Conservation (phyloP, 192 early-diverging fungal species). For the Backusella luteola region DNA sequence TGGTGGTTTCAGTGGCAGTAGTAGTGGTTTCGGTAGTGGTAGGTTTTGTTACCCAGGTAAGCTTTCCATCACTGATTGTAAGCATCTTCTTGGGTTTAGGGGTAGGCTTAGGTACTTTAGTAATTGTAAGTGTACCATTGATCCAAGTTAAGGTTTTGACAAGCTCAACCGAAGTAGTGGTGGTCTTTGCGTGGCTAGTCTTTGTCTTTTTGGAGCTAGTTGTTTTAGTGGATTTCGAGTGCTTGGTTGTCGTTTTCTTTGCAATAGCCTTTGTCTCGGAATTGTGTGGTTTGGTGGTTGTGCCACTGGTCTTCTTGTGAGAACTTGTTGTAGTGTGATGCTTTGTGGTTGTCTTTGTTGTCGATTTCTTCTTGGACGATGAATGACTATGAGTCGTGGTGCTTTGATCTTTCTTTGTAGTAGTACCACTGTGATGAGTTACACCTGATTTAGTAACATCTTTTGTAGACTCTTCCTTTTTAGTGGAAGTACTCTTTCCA, state of each 20-base stretch:
- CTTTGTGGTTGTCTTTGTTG: not conserved
- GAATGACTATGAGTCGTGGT: not conserved
- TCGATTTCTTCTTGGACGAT: not conserved
- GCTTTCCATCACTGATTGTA: not conserved
- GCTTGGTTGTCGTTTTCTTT: not conserved
- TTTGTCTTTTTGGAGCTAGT: not conserved
- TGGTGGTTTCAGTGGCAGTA: not conserved
- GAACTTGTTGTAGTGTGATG: not conserved
- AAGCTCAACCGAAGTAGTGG: not conserved
- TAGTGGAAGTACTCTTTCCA: not conserved
- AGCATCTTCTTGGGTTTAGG: not conserved
- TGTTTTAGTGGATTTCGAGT: not conserved
- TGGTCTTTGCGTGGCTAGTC: not conserved
- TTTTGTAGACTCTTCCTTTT: conserved; percentile 5
- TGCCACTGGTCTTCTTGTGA: not conserved
- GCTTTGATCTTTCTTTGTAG: not conserved
- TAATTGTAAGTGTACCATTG: not conserved
- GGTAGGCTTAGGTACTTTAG: not conserved
- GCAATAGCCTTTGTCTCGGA: not conserved
- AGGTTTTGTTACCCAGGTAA: not conserved
- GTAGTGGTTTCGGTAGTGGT: not conserved
- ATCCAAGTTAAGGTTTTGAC: conserved; percentile 9
- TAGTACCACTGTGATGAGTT: not conserved
- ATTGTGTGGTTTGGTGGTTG: not conserved
- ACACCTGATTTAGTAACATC: not conserved